Evolutionary conservation across 164 flowering plant species (phyloP), one percentile per base, ranked within the genome.

Genomic region (Santalum album): DNA sequence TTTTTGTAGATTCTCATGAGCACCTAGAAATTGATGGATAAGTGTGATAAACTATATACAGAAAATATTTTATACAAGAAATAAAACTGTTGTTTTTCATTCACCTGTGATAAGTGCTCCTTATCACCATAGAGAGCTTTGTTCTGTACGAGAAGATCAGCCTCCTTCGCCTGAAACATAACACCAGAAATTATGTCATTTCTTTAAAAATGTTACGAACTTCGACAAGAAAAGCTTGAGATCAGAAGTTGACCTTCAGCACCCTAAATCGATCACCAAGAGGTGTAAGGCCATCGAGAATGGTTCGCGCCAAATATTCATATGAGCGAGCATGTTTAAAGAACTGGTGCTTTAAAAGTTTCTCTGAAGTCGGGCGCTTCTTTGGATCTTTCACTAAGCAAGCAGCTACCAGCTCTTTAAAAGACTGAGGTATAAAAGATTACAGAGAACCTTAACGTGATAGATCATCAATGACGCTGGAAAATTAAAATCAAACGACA

Each of bases 311-410:
- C 58, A 89, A 44, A 71, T 67, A 87, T 25, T 89, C 99, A 60
- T 15, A 34, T 36, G 90, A 27, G 12, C 76, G 80, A 22, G 90
- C 88, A 66, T 81, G 78, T 63, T 83, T 92, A 61, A 92, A 92
- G 62, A 92, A 92, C 52, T 39, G 69, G 61, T 89, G 99, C 78
- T 83, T 92, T 69, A 89, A 60, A 62, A 92, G 91, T 75, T 85
- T 92, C 56, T 89, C 95, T 50, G 99, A 67, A 19, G 85, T 60
- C 10, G 97, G 99, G 21, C 97, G 87, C 55, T 92, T 92, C 73
- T 80, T 85, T 38, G 96, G 99, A 72, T 92, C 97, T 75, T 92
- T 92, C 55, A 87, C 97, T 65, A 92, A 75, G 85, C 99, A 92
- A 53, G 84, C 69, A 62, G 95, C 90, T 17, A 92, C 90, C 82